A percentile compares a stretch with the other conserved stretches of the same genome.
Evolutionary conservation across 1,284 basidiomycete species (phyloP).

Genomic region (Ustilago trichophora): DNA sequence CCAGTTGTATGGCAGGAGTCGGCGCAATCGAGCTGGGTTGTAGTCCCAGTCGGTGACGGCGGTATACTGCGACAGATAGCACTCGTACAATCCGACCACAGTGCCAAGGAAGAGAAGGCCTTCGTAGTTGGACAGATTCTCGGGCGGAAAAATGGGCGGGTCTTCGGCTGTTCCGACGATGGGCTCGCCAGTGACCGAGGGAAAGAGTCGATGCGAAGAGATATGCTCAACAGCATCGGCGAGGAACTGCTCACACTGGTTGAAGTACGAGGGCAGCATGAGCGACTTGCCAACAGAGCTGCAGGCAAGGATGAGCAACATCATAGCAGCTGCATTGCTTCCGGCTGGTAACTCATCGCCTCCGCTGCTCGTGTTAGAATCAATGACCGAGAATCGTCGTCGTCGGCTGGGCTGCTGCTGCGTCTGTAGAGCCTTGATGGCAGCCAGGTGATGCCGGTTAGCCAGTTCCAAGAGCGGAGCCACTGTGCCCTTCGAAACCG

Average conservation of each 20-base stretch:
- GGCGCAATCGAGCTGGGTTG: conserved; percentile 30
- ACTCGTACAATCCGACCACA: conserved; percentile 28
- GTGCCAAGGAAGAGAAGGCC: conserved; percentile 22
- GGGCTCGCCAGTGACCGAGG: conserved; percentile 26
- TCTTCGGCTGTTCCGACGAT: conserved; percentile 16
- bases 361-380: conserved; percentile 10
- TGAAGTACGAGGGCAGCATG: conserved; percentile 48
- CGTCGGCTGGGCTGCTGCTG: conserved; percentile 39
- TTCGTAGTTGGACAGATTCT: conserved; percentile 16
- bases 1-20: conserved; percentile 38
- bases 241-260: conserved; percentile 46
- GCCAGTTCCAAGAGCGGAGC: conserved; percentile 33
- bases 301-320: conserved; percentile 40
- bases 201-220: conserved; percentile 34
- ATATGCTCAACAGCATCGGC: conserved; percentile 39
- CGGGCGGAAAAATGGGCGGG: conserved; percentile 9
- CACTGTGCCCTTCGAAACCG: too few relatives aligned
- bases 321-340: conserved; percentile 39
- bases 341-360: conserved; percentile 28
- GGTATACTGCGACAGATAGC: conserved; percentile 35
- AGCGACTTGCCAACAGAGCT: conserved; percentile 34
- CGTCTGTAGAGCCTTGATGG: conserved; percentile 40
- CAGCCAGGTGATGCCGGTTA: conserved; percentile 37
- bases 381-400: conserved; percentile 45
- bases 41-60: conserved; percentile 48